Evolutionary conservation across 1,284 basidiomycete genomes (phyloP).

Genomic region (Puccinia horiana): DNA sequence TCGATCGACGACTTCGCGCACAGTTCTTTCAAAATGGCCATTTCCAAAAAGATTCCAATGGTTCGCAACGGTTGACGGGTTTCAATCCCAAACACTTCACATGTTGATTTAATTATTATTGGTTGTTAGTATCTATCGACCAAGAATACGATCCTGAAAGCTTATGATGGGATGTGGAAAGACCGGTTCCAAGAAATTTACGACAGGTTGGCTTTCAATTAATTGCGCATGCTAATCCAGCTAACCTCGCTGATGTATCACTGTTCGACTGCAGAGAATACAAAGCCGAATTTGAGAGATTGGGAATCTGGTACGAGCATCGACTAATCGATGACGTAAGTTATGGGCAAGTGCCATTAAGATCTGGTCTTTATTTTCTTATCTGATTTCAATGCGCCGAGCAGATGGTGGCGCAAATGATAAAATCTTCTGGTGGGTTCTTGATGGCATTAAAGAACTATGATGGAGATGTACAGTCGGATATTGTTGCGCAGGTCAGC

Average conservation of each 20-base stretch:
- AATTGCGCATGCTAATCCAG: neutral
- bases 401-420: slow-evolving; percentile 94
- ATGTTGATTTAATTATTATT: neutral
- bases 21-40: slow-evolving; percentile 48
- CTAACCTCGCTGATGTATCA: slow-evolving; percentile 51
- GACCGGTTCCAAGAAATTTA: slow-evolving; percentile 97
- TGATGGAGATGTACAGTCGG: slow-evolving; percentile 79
- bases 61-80: neutral
- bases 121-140: slow-evolving; percentile 54
- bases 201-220: slow-evolving; percentile 60
- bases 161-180: slow-evolving; percentile 88
- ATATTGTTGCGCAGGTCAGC: slow-evolving; percentile 52
- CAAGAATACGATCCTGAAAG: slow-evolving; percentile 59
- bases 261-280: slow-evolving; percentile 64
- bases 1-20: slow-evolving; percentile 49
- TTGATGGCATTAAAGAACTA: slow-evolving; percentile 98
- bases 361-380: slow-evolving; percentile 1
- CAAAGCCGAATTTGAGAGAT: slow-evolving; percentile 75
- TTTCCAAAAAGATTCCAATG: slow-evolving; percentile 48
- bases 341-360: neutral
- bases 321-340: slow-evolving; percentile 66
- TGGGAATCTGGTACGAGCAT: slow-evolving; percentile 94
- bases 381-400: slow-evolving; percentile 64
- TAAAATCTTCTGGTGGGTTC: slow-evolving; percentile 95
- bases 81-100: neutral